Percentiles rank a stretch among this genome's conserved stretches.
Conservation (phyloP, 768 basidiomycete genomes). For the Dioszegia hungarica region DNA sequence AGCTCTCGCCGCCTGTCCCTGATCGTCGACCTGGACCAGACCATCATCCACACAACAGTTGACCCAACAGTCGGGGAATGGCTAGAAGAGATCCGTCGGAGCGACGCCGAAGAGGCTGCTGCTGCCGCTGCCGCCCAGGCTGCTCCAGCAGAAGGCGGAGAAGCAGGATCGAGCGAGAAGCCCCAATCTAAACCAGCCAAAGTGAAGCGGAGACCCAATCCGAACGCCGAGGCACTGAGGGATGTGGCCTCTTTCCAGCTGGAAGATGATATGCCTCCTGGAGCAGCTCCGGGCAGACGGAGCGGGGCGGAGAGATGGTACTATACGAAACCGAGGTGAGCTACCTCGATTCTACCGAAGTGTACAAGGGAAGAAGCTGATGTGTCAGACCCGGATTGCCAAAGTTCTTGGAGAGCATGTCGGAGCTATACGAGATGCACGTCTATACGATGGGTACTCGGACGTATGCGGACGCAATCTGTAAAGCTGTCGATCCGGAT, state of each 20-base stretch:
- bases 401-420: constrained; percentile 67
- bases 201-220: constrained; percentile 55
- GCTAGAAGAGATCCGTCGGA: constrained; percentile 58
- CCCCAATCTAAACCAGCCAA: too few species aligned
- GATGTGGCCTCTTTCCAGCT: constrained; percentile 87
- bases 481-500: constrained; percentile 86
- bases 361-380: neutral
- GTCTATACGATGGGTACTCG: constrained; percentile 99
- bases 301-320: constrained; percentile 70
- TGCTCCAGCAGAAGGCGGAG: too few species aligned
- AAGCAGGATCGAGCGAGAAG: too few species aligned
- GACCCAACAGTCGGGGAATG: constrained; percentile 98
- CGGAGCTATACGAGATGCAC: constrained; percentile 91
- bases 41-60: constrained; percentile 96
- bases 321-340: constrained; percentile 94
- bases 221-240: constrained; percentile 85
- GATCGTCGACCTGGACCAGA: constrained; percentile 98
- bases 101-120: too few species aligned
- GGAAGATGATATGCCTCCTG: constrained; percentile 65
- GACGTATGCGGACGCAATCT: constrained; percentile 92
- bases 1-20: constrained; percentile 74
- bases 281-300: constrained; percentile 20
- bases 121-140: too few species aligned
- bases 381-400: constrained; percentile 70
- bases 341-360: constrained; percentile 2